phyloP scores from a whole-genome alignment of 192 early-diverging fungal genomes.

The Backusella psychrophila region DNA sequence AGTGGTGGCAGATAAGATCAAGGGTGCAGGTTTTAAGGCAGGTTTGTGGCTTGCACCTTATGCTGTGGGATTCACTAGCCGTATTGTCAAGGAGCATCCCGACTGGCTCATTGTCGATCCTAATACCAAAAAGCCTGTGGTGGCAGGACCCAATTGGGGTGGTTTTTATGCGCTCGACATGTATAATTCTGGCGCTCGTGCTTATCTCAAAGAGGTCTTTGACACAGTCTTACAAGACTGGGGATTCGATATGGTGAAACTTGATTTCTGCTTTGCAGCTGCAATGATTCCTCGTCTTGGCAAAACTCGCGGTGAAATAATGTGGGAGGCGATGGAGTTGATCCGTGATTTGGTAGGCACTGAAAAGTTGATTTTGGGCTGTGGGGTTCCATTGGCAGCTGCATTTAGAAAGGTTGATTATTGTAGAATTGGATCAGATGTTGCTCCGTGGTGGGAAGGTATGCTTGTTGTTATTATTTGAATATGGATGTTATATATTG shows the following conservation, averaged over 20 bases:
- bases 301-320: slow-evolving; percentile 47
- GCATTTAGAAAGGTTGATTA: slow-evolving; percentile 44
- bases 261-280: slow-evolving; percentile 52
- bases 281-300: slow-evolving; percentile 41
- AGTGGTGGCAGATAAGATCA: slow-evolving; percentile 33
- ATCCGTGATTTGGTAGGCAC: slow-evolving; percentile 39
- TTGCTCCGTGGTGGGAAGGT: slow-evolving; percentile 46
- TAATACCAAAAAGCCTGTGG: slow-evolving; percentile 19
- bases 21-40: slow-evolving; percentile 31
- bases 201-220: slow-evolving; percentile 42
- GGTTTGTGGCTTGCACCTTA: slow-evolving; percentile 54
- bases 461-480: neutral
- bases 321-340: slow-evolving; percentile 49
- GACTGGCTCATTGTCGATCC: slow-evolving; percentile 38
- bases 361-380: slow-evolving; percentile 43
- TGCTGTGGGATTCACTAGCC: slow-evolving; percentile 37
- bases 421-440: slow-evolving; percentile 54
- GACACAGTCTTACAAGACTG: slow-evolving; percentile 39
- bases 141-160: slow-evolving; percentile 38
- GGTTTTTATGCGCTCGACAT: slow-evolving; percentile 47
- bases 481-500: neutral
- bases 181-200: slow-evolving; percentile 37
- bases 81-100: slow-evolving; percentile 39
- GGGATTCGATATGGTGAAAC: slow-evolving; percentile 49
- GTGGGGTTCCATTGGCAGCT: slow-evolving; percentile 48